Percentiles rank a stretch among this genome's conserved stretches.
phyloP scores from a whole-genome alignment of 495 filamentous ascomycete species.

The Trichoderma erinaceum region DNA sequence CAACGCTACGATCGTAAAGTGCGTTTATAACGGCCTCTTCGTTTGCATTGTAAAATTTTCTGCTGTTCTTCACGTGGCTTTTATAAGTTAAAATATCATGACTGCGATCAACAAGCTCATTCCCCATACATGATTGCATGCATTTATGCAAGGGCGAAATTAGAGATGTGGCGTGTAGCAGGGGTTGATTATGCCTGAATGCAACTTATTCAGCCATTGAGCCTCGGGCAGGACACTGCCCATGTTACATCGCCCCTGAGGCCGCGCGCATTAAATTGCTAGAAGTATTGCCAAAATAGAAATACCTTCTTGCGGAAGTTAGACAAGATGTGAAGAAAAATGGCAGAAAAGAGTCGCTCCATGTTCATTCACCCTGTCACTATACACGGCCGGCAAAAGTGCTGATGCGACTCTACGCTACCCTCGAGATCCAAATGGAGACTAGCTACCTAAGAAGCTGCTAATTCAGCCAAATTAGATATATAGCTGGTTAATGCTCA shows the following conservation, averaged over 20 bases:
- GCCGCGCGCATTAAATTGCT: neutral
- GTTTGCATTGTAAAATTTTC: neutral
- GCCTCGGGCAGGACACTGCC: neutral
- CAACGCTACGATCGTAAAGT: no score
- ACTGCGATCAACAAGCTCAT: neutral
- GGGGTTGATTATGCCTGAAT: neutral
- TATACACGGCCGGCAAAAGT: slow-evolving; percentile 3
- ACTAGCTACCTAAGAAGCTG: neutral
- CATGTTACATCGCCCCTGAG: neutral
- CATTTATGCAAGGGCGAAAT: neutral
- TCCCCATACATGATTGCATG: neutral
- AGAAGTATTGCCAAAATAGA: neutral
- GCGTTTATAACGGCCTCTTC: neutral
- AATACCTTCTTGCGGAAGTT: neutral
- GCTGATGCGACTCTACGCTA: neutral
- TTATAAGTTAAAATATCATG: neutral
- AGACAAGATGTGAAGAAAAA: neutral
- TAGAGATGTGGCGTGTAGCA: neutral
- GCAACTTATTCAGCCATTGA: slow-evolving; percentile 5
- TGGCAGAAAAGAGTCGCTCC: neutral
- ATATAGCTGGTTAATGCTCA: neutral
- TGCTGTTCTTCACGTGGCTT: neutral
- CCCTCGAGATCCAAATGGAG: neutral
- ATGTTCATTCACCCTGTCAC: neutral
- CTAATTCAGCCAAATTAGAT: slow-evolving; percentile 6